These are phyloP conservation scores for Russula olivacea DNA, from an alignment of 768 basidiomycete species.

Conservation along the genomic window DNA sequence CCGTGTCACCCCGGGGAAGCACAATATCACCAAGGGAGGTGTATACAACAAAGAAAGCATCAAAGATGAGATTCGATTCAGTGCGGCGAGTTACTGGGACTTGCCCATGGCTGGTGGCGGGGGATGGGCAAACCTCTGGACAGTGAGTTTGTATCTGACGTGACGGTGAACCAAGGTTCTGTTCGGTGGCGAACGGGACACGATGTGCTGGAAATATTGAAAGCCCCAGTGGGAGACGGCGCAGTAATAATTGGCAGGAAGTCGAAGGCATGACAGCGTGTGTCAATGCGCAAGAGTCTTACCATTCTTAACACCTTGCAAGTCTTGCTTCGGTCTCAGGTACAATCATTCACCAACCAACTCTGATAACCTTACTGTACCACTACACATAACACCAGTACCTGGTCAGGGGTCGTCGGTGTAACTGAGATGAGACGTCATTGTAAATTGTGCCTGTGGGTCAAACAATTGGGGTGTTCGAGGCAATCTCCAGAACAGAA, in stretches of 20 bases:
- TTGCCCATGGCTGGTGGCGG: background rate
- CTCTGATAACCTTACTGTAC: too few relatives aligned
- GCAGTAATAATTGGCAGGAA: too few relatives aligned
- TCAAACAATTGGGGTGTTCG: background rate
- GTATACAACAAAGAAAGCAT: conserved; percentile 11
- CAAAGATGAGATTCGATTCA: background rate
- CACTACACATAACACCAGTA: too few relatives aligned
- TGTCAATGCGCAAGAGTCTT: too few relatives aligned
- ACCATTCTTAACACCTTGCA: too few relatives aligned
- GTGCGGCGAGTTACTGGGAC: background rate
- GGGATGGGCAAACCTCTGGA: background rate
- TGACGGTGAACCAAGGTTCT: background rate
- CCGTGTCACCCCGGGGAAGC: conserved; percentile 9
- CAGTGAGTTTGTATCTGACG: background rate
- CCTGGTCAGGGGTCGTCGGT: too few relatives aligned
- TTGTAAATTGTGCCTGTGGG: too few relatives aligned
- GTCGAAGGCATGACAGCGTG: background rate
- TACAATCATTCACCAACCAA: too few relatives aligned
- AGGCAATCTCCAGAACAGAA: too few relatives aligned
- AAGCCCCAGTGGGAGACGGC: too few relatives aligned
- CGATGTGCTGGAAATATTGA: background rate
- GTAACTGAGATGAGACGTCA: too few relatives aligned
- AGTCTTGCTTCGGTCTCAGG: too few relatives aligned
- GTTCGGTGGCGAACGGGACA: background rate
- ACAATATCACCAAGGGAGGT: conserved; percentile 22